phyloP scores from a whole-genome alignment of 2,329 filamentous ascomycete genomes.

The Colletotrichum agaves region DNA sequence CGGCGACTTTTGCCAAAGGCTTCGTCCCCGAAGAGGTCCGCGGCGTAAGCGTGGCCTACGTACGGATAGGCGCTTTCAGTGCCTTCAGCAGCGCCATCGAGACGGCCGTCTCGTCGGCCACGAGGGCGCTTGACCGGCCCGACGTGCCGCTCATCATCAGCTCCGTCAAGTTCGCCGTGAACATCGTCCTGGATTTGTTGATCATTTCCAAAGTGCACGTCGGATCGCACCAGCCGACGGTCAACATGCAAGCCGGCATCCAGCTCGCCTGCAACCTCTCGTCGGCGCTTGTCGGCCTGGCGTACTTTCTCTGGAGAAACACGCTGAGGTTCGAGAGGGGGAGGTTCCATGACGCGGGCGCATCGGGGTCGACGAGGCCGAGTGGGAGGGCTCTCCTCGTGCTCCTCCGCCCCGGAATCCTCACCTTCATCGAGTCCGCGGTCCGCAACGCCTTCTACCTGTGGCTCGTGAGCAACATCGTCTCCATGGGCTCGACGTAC shows the following conservation, averaged over 20 bases:
- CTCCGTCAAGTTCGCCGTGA: conserved; percentile 70
- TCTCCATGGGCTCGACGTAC: conserved; percentile 71
- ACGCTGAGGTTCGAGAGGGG: conserved; percentile 40
- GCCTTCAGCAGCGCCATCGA: conserved; percentile 72
- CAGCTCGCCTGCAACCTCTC: conserved; percentile 69
- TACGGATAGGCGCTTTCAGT: conserved; percentile 72
- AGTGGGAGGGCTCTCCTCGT: conserved; percentile 57
- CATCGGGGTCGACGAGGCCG: conserved; percentile 45
- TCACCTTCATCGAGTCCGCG: conserved; percentile 72
- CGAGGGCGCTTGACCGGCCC: conserved; percentile 73
- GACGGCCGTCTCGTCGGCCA: conserved; percentile 68
- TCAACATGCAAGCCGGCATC: conserved; percentile 73
- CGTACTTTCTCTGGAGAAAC: conserved; percentile 66
- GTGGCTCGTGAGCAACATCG: conserved; percentile 74
- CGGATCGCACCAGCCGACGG: conserved; percentile 60
- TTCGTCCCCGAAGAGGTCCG: conserved; percentile 73
- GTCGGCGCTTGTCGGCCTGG: conserved; percentile 65
- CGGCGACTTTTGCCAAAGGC: conserved; percentile 63
- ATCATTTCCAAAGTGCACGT: conserved; percentile 75
- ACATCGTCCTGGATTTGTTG: conserved; percentile 74
- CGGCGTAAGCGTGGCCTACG: conserved; percentile 67
- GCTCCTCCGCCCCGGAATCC: conserved; percentile 65
- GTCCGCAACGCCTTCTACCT: conserved; percentile 76
- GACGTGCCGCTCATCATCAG: conserved; percentile 77
- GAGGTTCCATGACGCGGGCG: conserved; percentile 1